phyloP scores from a whole-genome alignment of 2,329 filamentous ascomycete species.

The Trichoderma aggressivum region DNA sequence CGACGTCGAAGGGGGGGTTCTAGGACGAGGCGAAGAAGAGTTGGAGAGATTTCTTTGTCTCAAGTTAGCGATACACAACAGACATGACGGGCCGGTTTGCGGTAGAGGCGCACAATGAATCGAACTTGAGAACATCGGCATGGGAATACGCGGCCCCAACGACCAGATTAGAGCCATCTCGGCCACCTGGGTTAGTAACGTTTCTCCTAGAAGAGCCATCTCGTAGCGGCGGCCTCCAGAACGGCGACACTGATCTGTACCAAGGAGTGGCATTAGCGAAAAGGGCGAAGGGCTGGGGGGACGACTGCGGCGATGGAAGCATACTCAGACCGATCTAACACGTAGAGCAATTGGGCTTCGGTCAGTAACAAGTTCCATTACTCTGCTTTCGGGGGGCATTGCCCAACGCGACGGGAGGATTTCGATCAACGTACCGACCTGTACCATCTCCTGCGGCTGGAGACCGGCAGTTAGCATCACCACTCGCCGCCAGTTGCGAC shows the following conservation, averaged over 20 bases:
- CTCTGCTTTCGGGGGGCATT: slow-evolving; percentile 3
- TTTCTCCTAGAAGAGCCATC: slow-evolving; percentile 51
- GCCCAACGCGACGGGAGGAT: background rate
- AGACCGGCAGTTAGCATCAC: slow-evolving; percentile 33
- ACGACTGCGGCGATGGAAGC: slow-evolving; percentile 30
- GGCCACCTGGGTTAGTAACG: slow-evolving; percentile 37
- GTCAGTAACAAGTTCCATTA: slow-evolving; percentile 27
- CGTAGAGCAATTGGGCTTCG: slow-evolving; percentile 23
- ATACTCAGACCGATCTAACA: slow-evolving; percentile 61
- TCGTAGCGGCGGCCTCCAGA: slow-evolving; percentile 66
- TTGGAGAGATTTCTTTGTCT: slow-evolving; percentile 54
- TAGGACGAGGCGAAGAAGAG: slow-evolving; percentile 63
- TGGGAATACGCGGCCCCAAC: slow-evolving; percentile 96
- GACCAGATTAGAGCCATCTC: slow-evolving; percentile 65
- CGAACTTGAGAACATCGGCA: slow-evolving; percentile 87
- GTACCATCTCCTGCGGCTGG: slow-evolving; percentile 87
- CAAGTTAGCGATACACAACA: background rate
- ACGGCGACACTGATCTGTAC: slow-evolving; percentile 75
- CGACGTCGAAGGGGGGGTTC: slow-evolving; percentile 68
- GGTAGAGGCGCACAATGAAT: slow-evolving; percentile 60
- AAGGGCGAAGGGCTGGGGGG: slow-evolving; percentile 9
- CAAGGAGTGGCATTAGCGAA: slow-evolving; percentile 28
- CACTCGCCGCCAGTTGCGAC: slow-evolving; percentile 16
- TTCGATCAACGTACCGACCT: slow-evolving; percentile 73
- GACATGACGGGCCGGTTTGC: background rate